A percentile compares a stretch with the other conserved stretches of the same genome.
Conservation (phyloP, 2,329 filamentous ascomycete genomes). For the Paecilomyces fulvus region DNA sequence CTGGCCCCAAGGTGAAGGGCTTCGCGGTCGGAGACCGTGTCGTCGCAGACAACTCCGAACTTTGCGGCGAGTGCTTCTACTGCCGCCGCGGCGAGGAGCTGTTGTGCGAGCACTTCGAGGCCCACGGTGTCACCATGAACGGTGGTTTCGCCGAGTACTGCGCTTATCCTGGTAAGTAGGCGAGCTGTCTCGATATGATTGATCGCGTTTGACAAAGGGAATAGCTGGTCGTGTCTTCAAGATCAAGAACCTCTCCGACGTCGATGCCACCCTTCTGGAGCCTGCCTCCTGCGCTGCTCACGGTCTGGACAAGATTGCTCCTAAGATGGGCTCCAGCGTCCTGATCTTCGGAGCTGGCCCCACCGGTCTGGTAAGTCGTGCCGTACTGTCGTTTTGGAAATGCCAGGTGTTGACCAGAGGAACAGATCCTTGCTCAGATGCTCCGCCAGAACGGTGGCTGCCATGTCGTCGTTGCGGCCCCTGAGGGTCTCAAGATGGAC, state of each 20-base stretch:
- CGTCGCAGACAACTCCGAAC: slow-evolving; percentile 47
- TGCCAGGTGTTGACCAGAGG: neutral
- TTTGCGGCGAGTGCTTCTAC: slow-evolving; percentile 66
- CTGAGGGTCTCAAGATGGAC: slow-evolving; percentile 62
- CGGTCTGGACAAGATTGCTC: slow-evolving; percentile 58
- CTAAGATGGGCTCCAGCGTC: slow-evolving; percentile 56
- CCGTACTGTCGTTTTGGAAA: neutral
- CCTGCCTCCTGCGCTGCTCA: slow-evolving; percentile 62
- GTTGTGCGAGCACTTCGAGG: slow-evolving; percentile 61
- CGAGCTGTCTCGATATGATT: neutral
- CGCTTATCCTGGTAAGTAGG: slow-evolving; percentile 36
- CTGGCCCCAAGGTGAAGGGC: slow-evolving; percentile 50
- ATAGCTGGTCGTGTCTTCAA: slow-evolving; percentile 52
- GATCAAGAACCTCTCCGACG: slow-evolving; percentile 55
- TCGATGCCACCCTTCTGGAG: slow-evolving; percentile 60
- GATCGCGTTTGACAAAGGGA: slow-evolving; percentile 5
- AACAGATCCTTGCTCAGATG: slow-evolving; percentile 50
- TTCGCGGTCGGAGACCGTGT: slow-evolving; percentile 57
- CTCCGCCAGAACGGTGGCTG: slow-evolving; percentile 59
- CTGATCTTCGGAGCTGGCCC: slow-evolving; percentile 60
- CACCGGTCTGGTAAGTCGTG: slow-evolving; percentile 46
- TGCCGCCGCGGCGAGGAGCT: slow-evolving; percentile 60
- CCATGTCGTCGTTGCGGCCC: slow-evolving; percentile 61
- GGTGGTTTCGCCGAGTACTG: slow-evolving; percentile 67
- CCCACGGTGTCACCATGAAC: slow-evolving; percentile 51